Conservation (phyloP, 2,329 filamentous ascomycete genomes). For the Calonectria crousiana region DNA sequence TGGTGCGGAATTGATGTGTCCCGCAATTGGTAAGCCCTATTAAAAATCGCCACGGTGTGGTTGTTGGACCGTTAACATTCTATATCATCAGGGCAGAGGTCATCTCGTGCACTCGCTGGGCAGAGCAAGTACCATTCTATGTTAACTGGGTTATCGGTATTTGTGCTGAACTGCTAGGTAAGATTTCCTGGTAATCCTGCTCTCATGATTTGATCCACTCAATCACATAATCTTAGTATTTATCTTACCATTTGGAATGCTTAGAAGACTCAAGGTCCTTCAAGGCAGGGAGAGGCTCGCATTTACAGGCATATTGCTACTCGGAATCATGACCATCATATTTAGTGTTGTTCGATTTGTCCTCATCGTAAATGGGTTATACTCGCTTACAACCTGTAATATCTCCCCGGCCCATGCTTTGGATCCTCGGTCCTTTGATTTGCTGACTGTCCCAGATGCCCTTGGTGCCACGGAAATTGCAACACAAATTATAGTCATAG, state of each 20-base stretch:
- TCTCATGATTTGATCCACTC: neutral
- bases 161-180: neutral
- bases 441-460: neutral
- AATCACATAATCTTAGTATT: neutral
- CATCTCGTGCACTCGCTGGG: neutral
- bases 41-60: too few species aligned
- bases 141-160: neutral
- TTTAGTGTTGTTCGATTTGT: neutral
- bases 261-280: neutral
- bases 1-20: neutral
- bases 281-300: neutral
- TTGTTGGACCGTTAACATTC: neutral
- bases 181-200: neutral
- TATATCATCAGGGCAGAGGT: neutral
- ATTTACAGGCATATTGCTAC: neutral
- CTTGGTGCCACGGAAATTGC: neutral
- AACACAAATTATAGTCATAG: neutral
- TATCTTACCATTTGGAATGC: neutral
- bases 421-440: fast-evolving
- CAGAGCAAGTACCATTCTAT: neutral
- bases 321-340: neutral
- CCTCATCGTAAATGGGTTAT: neutral
- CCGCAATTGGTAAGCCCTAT: neutral
- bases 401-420: neutral
- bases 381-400: neutral